These are phyloP conservation scores for Phoma sp. DNA, from an alignment of 2,329 filamentous ascomycete species.

Conservation along the genomic window DNA sequence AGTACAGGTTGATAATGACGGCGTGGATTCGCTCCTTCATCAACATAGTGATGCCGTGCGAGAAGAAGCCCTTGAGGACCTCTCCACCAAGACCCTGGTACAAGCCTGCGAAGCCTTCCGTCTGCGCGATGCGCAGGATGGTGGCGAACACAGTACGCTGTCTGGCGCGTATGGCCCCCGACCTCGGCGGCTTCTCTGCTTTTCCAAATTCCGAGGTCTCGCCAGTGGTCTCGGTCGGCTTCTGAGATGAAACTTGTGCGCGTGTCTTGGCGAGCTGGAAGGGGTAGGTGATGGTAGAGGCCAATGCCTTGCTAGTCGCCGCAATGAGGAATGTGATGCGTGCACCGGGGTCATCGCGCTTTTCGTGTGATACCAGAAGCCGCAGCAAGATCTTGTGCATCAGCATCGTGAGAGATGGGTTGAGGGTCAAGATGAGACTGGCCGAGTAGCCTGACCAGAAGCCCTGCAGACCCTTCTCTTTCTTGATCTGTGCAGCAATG, in stretches of 20 bases:
- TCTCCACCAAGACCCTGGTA: conserved; percentile 81
- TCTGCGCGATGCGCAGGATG: conserved; percentile 62
- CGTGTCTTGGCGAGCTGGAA: conserved; percentile 85
- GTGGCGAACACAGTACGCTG: conserved; percentile 66
- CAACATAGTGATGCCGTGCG: conserved; percentile 85
- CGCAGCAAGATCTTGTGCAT: conserved; percentile 75
- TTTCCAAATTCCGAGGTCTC: conserved; percentile 39
- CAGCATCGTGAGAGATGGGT: conserved; percentile 86
- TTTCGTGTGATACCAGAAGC: conserved; percentile 61
- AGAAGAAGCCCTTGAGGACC: conserved; percentile 82
- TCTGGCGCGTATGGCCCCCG: conserved; percentile 33
- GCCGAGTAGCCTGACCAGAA: conserved; percentile 92
- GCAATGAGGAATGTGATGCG: conserved; percentile 70
- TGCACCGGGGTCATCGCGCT: conserved; percentile 60
- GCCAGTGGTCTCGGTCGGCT: conserved; percentile 36
- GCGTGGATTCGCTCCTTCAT: conserved; percentile 80
- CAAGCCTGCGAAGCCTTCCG: conserved; percentile 71
- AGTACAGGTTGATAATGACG: conserved; percentile 74
- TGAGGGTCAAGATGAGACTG: conserved; percentile 78
- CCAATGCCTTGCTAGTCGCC: conserved; percentile 78
- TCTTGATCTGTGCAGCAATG: conserved; percentile 68
- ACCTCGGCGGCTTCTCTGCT: conserved; percentile 27
- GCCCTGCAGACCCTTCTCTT: conserved; percentile 73
- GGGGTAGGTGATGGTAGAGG: conserved; percentile 80
- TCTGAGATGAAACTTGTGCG: conserved; percentile 66